Conservation (phyloP, 169 alveolate genomes). For the Cryptosporidium ubiquitum region DNA sequence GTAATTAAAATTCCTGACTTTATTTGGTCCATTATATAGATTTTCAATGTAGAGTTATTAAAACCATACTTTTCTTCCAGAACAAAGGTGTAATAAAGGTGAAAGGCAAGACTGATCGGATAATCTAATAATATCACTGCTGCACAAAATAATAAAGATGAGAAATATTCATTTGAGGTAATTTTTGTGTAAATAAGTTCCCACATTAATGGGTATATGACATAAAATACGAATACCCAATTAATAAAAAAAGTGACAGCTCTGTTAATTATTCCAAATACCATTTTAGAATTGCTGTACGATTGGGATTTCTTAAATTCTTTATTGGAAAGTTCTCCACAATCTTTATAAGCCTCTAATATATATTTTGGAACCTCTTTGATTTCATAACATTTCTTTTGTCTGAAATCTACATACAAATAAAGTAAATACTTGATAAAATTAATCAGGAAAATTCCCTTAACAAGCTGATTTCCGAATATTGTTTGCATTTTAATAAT, state of each 20-base stretch:
- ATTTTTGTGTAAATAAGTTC: conserved; percentile 9
- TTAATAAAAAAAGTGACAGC: conserved; percentile 35
- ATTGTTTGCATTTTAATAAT: not conserved
- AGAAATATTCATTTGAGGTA: conserved; percentile 43
- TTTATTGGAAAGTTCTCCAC: conserved; percentile 27
- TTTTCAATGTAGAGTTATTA: conserved; percentile 22
- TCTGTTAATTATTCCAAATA: not conserved
- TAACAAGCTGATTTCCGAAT: not conserved
- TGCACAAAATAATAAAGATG: conserved; percentile 43
- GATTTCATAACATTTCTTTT: conserved; percentile 30
- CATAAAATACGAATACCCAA: conserved; percentile 17
- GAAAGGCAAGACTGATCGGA: conserved; percentile 36
- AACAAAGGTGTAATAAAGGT: conserved; percentile 47
- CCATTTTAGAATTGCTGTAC: conserved; percentile 38
- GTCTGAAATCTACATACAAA: conserved; percentile 50
- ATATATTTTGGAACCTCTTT: conserved; percentile 37
- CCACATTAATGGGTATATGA: conserved; percentile 48
- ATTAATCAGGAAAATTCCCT: conserved; percentile 2
- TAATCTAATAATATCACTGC: conserved; percentile 8
- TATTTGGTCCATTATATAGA: conserved; percentile 27
- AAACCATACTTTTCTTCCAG: conserved; percentile 60
- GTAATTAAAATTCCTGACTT: not conserved
- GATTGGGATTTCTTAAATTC: conserved; percentile 39
- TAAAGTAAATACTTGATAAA: conserved; percentile 8
- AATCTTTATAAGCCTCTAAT: conserved; percentile 29